Percentiles rank a stretch among this genome's conserved stretches.
Evolutionary conservation across 768 basidiomycete genomes (phyloP).

Genomic region (Melanogaster broomeanus): DNA sequence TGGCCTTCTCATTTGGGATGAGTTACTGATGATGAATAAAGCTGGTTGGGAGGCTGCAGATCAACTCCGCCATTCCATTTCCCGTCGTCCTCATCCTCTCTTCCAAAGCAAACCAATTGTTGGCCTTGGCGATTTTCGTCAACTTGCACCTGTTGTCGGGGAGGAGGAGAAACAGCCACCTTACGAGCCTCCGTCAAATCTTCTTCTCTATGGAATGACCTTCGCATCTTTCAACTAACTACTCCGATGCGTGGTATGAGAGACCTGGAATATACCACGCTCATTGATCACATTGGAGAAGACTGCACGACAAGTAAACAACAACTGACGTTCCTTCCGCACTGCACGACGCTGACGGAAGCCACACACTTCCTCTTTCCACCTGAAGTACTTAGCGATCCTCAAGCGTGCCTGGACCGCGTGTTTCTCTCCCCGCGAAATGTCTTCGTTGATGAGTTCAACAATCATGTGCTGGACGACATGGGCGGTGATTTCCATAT

Average conservation of each 20-base stretch:
- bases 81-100: constrained; percentile 10
- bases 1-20: constrained; percentile 41
- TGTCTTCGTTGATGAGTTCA: constrained; percentile 36
- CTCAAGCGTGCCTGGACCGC: constrained; percentile 26
- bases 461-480: constrained; percentile 28
- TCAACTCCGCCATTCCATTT: constrained; percentile 20
- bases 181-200: constrained; percentile 39
- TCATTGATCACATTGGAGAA: constrained; percentile 42
- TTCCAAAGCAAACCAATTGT: constrained; percentile 42
- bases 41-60: constrained; percentile 37
- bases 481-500: constrained; percentile 19
- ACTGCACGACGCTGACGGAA: constrained; percentile 5
- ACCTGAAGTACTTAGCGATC: constrained; percentile 20
- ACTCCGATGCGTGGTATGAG: constrained; percentile 38
- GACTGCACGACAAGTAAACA: constrained; percentile 27
- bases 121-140: constrained; percentile 41
- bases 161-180: constrained; percentile 29
- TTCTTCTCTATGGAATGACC: constrained; percentile 34
- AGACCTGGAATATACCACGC: constrained; percentile 36
- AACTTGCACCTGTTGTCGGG: constrained; percentile 40
- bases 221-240: constrained; percentile 28
- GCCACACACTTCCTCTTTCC: constrained; percentile 32
- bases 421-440: constrained; percentile 42
- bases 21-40: constrained; percentile 42
- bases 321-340: constrained; percentile 21